phyloP scores from a whole-genome alignment of 495 filamentous ascomycete species.

The Penicillium robsamsonii region DNA sequence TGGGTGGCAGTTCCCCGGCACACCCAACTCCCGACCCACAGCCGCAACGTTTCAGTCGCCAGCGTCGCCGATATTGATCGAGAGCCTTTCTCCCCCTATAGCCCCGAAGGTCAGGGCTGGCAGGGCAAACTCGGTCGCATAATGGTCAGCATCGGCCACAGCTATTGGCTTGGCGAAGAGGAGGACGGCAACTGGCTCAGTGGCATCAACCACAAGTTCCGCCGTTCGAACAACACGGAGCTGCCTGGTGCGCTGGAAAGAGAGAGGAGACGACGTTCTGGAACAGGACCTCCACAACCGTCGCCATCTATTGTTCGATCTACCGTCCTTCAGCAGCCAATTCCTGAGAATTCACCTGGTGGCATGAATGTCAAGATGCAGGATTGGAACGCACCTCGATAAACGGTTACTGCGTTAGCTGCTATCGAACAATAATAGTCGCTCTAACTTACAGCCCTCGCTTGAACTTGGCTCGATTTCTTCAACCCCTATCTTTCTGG shows the following conservation, averaged over 20 bases:
- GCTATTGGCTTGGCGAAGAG: slow-evolving; percentile 72
- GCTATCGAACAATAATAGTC: neutral
- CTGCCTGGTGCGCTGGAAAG: slow-evolving; percentile 58
- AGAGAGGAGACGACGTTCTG: slow-evolving; percentile 64
- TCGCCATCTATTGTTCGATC: slow-evolving; percentile 41
- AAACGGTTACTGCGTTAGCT: slow-evolving; percentile 10
- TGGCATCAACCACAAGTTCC: slow-evolving; percentile 57
- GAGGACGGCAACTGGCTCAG: slow-evolving; percentile 59
- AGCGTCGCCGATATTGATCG: slow-evolving; percentile 52
- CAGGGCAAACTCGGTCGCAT: slow-evolving; percentile 67
- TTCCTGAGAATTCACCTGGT: slow-evolving; percentile 31
- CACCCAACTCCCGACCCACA: slow-evolving; percentile 45
- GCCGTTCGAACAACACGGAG: slow-evolving; percentile 31
- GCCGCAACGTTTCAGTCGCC: slow-evolving; percentile 46
- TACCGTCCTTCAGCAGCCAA: slow-evolving; percentile 37
- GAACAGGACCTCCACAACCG: slow-evolving; percentile 61
- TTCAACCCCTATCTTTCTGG: slow-evolving; percentile 3
- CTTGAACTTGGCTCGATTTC: neutral
- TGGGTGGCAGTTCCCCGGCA: slow-evolving; percentile 48
- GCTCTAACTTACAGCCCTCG: neutral
- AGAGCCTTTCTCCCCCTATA: slow-evolving; percentile 67
- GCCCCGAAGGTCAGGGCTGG: slow-evolving; percentile 72
- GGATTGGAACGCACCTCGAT: slow-evolving; percentile 40
- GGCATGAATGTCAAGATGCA: slow-evolving; percentile 44
- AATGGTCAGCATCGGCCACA: slow-evolving; percentile 66